phyloP scores from a whole-genome alignment of 73 alveolate genomes.

The Tetrahymena thermophila region DNA sequence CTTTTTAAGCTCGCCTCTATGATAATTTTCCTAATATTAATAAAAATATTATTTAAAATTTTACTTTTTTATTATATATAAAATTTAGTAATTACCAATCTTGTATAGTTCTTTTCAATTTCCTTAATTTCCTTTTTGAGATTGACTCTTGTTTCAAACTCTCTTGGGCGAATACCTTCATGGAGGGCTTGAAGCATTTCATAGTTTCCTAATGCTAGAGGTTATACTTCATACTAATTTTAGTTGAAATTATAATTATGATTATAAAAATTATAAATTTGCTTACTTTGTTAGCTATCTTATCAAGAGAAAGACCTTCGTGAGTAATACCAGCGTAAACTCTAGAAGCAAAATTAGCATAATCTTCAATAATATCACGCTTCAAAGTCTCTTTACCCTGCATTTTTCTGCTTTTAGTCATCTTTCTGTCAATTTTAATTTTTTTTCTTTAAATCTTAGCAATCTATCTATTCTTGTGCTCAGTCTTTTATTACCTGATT shows the following conservation, averaged over 20 bases:
- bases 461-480: constrained; percentile 73
- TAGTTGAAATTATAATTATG: background rate
- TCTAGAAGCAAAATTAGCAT: constrained; percentile 92
- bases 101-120: constrained; percentile 42
- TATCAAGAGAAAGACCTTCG: constrained; percentile 93
- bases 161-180: constrained; percentile 59
- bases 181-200: constrained; percentile 80
- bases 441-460: constrained; percentile 83
- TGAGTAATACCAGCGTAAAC: constrained; percentile 97
- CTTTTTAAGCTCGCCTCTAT: constrained; percentile 36
- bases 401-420: constrained; percentile 89
- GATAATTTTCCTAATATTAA: constrained; percentile 24
- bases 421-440: constrained; percentile 92
- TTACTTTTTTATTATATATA: too few relatives aligned
- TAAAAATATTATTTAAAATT: too few relatives aligned
- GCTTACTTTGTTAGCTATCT: constrained; percentile 78
- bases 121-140: constrained; percentile 24
- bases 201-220: constrained; percentile 89
- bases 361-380: constrained; percentile 95
- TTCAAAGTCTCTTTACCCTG: constrained; percentile 67
- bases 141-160: constrained; percentile 42
- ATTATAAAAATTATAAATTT: background rate
- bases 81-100: constrained; percentile 18
- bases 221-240: constrained; percentile 78
- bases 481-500: constrained; percentile 76